A percentile compares a stretch with the other conserved stretches of the same genome.
Evolutionary conservation across 140 eudicot species (phyloP).

Genomic region (Bidens hawaiensis): DNA sequence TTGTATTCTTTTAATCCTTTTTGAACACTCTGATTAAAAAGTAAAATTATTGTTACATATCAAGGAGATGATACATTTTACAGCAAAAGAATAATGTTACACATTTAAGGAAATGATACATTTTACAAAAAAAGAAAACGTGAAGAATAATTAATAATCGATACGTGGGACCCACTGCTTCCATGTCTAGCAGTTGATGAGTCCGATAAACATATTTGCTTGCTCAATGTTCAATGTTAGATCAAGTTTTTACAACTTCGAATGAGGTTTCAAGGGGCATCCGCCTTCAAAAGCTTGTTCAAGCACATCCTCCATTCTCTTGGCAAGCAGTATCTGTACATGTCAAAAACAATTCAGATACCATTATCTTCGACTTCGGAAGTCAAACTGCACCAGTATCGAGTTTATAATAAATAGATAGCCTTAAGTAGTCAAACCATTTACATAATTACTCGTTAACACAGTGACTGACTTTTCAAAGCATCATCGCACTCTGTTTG

Average conservation of each 20-base stretch:
- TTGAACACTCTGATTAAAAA: not conserved
- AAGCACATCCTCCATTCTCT: conserved; percentile 95
- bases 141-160: not conserved
- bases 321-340: conserved; percentile 65
- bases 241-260: conserved; percentile 47
- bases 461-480: not conserved
- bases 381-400: not conserved
- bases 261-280: conserved; percentile 69
- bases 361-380: not conserved
- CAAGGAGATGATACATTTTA: conserved; percentile 4
- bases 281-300: conserved; percentile 99
- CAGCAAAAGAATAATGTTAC: not conserved
- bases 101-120: not conserved
- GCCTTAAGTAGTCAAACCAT: not conserved
- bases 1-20: too few species aligned
- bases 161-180: not conserved
- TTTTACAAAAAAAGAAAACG: not conserved
- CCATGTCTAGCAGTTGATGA: not conserved
- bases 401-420: not conserved
- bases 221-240: conserved; percentile 12
- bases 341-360: not conserved
- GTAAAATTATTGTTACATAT: not conserved
- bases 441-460: not conserved
- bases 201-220: conserved; percentile 1
- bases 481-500: not conserved